Evolutionary conservation across 2,329 filamentous ascomycete species (phyloP).

Genomic region (Talaromyces sp.): DNA sequence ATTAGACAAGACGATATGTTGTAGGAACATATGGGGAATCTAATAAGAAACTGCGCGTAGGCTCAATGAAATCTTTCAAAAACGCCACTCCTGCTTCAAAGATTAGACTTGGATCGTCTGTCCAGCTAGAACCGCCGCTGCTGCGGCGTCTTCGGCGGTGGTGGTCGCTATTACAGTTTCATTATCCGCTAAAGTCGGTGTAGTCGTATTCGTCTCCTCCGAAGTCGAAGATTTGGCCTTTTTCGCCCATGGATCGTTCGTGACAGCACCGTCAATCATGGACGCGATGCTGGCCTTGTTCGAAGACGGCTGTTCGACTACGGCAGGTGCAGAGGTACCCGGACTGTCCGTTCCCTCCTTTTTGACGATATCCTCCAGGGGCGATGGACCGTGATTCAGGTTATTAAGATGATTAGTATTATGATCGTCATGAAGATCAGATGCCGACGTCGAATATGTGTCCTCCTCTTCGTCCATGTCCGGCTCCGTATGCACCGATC

Average conservation of each 20-base stretch:
- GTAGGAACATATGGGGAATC: constrained; percentile 18
- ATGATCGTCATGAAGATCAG: constrained; percentile 24
- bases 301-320: constrained; percentile 19
- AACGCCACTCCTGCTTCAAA: neutral
- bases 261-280: constrained; percentile 36
- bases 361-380: constrained; percentile 24
- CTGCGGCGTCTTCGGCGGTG: constrained; percentile 11
- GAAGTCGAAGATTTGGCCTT: constrained; percentile 25
- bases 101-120: constrained; percentile 17
- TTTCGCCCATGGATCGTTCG: constrained; percentile 21
- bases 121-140: constrained; percentile 7
- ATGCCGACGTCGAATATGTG: constrained; percentile 3
- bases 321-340: constrained; percentile 16
- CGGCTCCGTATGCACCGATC: constrained; percentile 28
- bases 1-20: neutral
- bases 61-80: neutral
- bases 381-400: neutral
- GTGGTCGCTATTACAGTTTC: neutral
- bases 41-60: neutral
- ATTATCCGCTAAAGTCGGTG: neutral
- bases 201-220: constrained; percentile 20
- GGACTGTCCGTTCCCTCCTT: constrained; percentile 27
- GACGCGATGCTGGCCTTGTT: constrained; percentile 40
- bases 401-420: neutral
- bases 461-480: constrained; percentile 31